These are phyloP conservation scores for Chaetomium sp. DNA, from an alignment of 2,329 filamentous ascomycete species.

Conservation along the genomic window DNA sequence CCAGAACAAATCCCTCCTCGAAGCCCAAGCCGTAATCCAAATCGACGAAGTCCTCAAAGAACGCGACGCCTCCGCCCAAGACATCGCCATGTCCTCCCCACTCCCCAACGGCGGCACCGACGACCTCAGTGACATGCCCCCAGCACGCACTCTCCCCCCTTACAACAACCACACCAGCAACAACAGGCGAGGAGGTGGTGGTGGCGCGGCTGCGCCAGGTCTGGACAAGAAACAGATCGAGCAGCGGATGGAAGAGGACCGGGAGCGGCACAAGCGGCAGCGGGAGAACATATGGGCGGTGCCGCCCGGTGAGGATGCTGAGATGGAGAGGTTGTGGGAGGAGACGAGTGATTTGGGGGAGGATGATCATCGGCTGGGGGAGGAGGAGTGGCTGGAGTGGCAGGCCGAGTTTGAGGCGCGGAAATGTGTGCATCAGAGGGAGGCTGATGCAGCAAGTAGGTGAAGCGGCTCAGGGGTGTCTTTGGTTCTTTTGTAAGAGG, in stretches of 20 bases:
- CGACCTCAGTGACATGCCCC: slow-evolving; percentile 36
- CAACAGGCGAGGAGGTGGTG: slow-evolving; percentile 17
- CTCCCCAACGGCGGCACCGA: slow-evolving; percentile 23
- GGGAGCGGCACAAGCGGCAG: slow-evolving; percentile 86
- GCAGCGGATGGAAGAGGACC: slow-evolving; percentile 93
- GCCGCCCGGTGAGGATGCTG: slow-evolving; percentile 55
- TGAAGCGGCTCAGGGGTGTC: neutral
- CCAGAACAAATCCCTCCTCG: slow-evolving; percentile 63
- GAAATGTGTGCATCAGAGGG: slow-evolving; percentile 33
- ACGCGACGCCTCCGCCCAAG: slow-evolving; percentile 59
- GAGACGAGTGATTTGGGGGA: slow-evolving; percentile 81
- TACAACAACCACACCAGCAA: neutral
- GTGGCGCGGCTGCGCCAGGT: slow-evolving; percentile 22
- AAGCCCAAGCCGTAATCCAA: slow-evolving; percentile 66
- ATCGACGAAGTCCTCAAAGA: slow-evolving; percentile 80
- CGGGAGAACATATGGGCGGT: slow-evolving; percentile 93
- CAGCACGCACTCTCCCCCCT: slow-evolving; percentile 35
- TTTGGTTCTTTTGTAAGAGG: neutral
- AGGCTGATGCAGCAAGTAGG: slow-evolving; percentile 16
- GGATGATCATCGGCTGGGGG: slow-evolving; percentile 71
- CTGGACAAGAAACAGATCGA: slow-evolving; percentile 86
- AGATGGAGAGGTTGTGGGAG: slow-evolving; percentile 78
- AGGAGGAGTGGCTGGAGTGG: slow-evolving; percentile 61
- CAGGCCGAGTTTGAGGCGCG: slow-evolving; percentile 29
- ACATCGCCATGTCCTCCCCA: slow-evolving; percentile 48